phyloP scores from a whole-genome alignment of 148 eudicot species.

The Polygonum aviculare region DNA sequence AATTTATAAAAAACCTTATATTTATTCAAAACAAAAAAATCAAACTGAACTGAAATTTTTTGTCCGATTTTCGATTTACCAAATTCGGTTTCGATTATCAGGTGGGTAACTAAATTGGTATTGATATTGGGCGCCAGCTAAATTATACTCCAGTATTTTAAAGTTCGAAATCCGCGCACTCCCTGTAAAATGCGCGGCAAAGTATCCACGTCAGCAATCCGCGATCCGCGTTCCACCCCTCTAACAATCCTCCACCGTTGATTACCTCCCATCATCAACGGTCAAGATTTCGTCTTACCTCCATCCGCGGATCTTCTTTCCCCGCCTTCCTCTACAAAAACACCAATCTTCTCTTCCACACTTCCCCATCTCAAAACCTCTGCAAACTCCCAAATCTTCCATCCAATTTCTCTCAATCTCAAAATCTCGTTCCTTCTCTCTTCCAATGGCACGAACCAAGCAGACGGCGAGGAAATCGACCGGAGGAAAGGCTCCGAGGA shows the following conservation, averaged over 20 bases:
- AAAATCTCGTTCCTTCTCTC: background rate
- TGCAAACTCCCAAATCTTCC: no score
- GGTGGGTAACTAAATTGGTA: no score
- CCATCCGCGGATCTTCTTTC: background rate
- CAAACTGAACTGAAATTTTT: no score
- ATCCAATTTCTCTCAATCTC: background rate
- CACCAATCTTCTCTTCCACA: background rate
- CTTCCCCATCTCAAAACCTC: background rate
- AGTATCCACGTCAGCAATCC: background rate
- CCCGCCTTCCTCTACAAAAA: background rate
- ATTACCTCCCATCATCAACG: background rate
- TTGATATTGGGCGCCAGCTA: background rate
- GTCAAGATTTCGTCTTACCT: background rate
- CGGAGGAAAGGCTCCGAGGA: constrained; percentile 13
- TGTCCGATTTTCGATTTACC: no score
- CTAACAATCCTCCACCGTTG: background rate
- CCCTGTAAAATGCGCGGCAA: background rate
- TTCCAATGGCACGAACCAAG: background rate
- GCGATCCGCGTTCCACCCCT: background rate
- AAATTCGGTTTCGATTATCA: no score
- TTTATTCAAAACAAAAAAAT: no score
- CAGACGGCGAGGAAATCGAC: constrained; percentile 5
- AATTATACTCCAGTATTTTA: background rate
- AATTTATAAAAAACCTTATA: no score
- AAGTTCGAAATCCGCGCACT: background rate